Base-by-base conservation (phyloP, 257 asterid genomes). In the Solanum habrochaites region DNA sequence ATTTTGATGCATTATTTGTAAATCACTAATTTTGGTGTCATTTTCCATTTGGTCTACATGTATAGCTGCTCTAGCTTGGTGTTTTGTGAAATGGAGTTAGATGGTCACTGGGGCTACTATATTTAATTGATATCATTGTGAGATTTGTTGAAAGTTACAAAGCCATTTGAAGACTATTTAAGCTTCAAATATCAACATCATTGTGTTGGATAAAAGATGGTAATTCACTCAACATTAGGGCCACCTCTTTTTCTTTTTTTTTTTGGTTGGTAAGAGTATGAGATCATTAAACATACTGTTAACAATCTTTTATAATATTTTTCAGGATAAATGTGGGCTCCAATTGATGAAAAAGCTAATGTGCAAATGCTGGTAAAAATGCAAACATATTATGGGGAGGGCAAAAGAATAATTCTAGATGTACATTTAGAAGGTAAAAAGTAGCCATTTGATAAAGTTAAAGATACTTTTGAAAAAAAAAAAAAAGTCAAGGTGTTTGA, bases 121-220 rank as follows among this genome's bases (percentile, higher is more conserved):
- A 47, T 31, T 16, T 47, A 43, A 47, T 47, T 80, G 6, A 47
- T 78, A 16, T 78, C 66, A 78, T 4, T 78, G 84, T 14, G 25
- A 47, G 67, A 47, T 47, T 27, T 89, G 86, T 86, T 72, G 90
- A 89, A 87, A 87, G 90, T 89, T 82, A 86, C 89, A 37, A 66
- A 83, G 85, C 87, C 86, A 74, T 43, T 18, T 23, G 66, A 37
- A 52, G 66, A 42, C 66, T 14, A 86, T 52, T 62, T 47, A 29
- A 43, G 18, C 64, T 82, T 69, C 73, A 52, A 70, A 62, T 89
- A 86, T 86, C 91, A 86, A 85, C 89, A 82, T 91, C 89, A 64
- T 45, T 75, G 88, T 83, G 85, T 85, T 88, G 69, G 88, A 89
- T 88, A 85, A 83, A 29, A 80, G 85, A 14, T 16, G 29, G 72